Base-by-base conservation (phyloP, 1,284 basidiomycete species). In the Vanrija sp. region DNA sequence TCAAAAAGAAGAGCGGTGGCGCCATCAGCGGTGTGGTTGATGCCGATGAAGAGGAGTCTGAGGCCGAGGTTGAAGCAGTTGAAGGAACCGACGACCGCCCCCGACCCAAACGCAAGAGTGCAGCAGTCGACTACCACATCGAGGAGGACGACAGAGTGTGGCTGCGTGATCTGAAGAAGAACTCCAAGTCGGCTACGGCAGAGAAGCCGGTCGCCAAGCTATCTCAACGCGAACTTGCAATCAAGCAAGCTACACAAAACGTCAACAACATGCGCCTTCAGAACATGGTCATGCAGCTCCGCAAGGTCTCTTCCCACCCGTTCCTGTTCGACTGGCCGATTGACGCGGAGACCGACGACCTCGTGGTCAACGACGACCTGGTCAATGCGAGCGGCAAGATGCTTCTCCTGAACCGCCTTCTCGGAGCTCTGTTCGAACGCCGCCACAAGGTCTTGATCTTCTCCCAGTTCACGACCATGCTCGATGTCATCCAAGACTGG, bases 401-500 rank as follows among this genome's bases (percentile, higher is more conserved):
- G 93, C 86, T 97, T 79, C 79, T 98, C 19, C 82, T 98, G 0
- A 89, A 97, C 62, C 85, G 92, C 12, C 77, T 98, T 14, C 80
- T 98, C 2, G 84, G 85, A 41, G 90, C 86, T 51, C 77, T 98
- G n/a, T 91, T 96, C 75, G 79, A 78, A 20, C 77, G 84, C 12
- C 83, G 82, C 6, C 94, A 97, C 77, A 95, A 94, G 72, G 94
- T 97, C 0, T 78, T 98, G 25, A 75, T 98, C 31, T 98, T 98
- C 76, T 78, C 88, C 53, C 93, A 97, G 76, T 96, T 98, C 74
- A 94, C 88, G 42, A 93, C 87, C 1, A 93, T 97, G 91, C 78
- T 98, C 48, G 88, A 98, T 69, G 89, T 98, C 60, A 88, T 98
- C 54, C 56, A 91, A 84, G 88, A 89, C 61, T 95, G 91, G 92